Base-by-base conservation (phyloP, 495 filamentous ascomycete species). In the Poronia punctata region DNA sequence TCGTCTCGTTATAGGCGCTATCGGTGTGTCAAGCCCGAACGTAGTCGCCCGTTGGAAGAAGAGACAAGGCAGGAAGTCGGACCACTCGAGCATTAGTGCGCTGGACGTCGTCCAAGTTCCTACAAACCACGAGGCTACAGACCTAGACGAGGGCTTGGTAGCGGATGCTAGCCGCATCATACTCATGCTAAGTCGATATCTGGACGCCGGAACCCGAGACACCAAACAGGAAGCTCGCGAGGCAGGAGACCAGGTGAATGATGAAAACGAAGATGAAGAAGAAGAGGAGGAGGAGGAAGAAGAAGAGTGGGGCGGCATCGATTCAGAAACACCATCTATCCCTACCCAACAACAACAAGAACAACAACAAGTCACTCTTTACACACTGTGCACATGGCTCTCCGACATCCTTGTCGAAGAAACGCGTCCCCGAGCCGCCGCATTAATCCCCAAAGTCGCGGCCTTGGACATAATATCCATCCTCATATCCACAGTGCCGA, bases 341-440 rank as follows among this genome's bases (percentile, higher is more conserved):
- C n/a, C n/a, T n/a, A n/a, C n/a, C n/a, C n/a, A n/a, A n/a, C n/a
- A n/a, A 57, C 7, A 68, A 67, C 16, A 68, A 74, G 25, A 64
- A 64, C 6, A 63, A 68, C 3, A 54, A 57, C 52, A 26, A 37
- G 62, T 50, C 46, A 60, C 52, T n/a, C 65, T 94, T 25, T 65
- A 72, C 31, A 86, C 83, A 56, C 70, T 98, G 40, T 80, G 94
- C 48, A 68, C 69, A 35, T 81, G 85, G 59, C 72, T 89, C 3
- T 80, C 84, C 0, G 75, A 73, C 43, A 76, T 95, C 34, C 67
- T 97, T 23, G 79, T 93, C 19, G 78, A 80, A 23, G 92, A 96
- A 51, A 71, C 79, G 11, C 79, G 75, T 15, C 79, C 80, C 6
- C 75, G 71, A 18, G 69, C 78, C 22, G 52, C 68, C 15, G 69